Percentiles rank a stretch among this genome's conserved stretches.
phyloP scores from a whole-genome alignment of 805 yeast species.

The Lachancea meyersii region DNA sequence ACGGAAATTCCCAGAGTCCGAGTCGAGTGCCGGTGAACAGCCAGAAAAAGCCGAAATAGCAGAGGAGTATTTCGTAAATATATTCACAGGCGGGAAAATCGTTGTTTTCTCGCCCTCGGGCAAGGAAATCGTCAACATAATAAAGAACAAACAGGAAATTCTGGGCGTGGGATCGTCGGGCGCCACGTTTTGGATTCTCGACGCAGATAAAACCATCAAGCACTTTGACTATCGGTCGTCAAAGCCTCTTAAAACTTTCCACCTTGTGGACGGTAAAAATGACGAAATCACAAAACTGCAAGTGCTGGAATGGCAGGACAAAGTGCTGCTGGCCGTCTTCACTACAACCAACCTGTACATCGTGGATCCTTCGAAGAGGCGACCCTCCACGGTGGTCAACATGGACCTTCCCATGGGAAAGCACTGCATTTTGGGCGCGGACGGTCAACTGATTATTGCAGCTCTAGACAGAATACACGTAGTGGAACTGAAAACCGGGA shows the following conservation, averaged over 20 bases:
- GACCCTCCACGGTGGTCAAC: slow-evolving; percentile 20
- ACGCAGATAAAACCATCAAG: slow-evolving; percentile 30
- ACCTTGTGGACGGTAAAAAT: slow-evolving; percentile 29
- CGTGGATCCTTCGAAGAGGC: slow-evolving; percentile 50
- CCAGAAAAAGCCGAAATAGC: not conserved
- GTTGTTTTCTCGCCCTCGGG: slow-evolving; percentile 31
- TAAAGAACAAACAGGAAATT: slow-evolving; percentile 33
- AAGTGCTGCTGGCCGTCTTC: slow-evolving; percentile 27
- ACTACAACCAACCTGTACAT: slow-evolving; percentile 46
- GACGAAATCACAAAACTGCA: slow-evolving; percentile 29
- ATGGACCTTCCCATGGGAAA: slow-evolving; percentile 1
- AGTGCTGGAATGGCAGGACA: slow-evolving; percentile 16
- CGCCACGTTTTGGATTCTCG: slow-evolving; percentile 32
- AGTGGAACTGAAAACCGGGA: slow-evolving; percentile 16
- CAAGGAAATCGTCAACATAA: slow-evolving; percentile 32
- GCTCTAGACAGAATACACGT: slow-evolving; percentile 15
- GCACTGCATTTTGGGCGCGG: slow-evolving; percentile 14
- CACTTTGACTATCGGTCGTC: slow-evolving; percentile 28
- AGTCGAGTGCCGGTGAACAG: slow-evolving; percentile 6
- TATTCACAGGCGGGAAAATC: slow-evolving; percentile 26
- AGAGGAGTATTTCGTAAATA: slow-evolving; percentile 29
- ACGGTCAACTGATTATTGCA: slow-evolving; percentile 21
- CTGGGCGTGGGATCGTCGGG: slow-evolving; percentile 34
- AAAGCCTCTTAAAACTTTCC: slow-evolving; percentile 34
- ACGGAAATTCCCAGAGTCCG: slow-evolving; percentile 20